Base-by-base conservation (phyloP, 2,329 filamentous ascomycete species). In the Claviceps paspali region DNA sequence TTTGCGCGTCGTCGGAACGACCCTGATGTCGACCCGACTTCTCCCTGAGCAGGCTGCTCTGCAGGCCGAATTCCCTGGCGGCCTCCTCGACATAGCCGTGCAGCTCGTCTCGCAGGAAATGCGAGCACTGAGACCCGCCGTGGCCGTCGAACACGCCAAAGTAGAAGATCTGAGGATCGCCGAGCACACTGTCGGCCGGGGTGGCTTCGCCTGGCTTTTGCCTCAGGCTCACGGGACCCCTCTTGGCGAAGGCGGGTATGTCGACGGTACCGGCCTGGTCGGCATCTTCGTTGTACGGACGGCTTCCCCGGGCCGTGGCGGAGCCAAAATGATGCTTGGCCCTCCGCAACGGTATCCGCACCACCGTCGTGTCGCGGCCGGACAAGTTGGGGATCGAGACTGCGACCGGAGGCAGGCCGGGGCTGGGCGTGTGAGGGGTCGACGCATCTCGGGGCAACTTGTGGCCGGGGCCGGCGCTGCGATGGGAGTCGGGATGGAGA, bases 91-190 rank as follows among this genome's bases (percentile, higher is more conserved):
- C 77, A 54, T 95, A 96, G 8, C 74, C 73, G 55, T 95, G 91
- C 42, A 98, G 62, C 51, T 82, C 75, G 42, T 95, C 83, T 40
- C 78, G 71, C 46, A 96, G 59, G 49, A 94, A 96, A 14, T 80
- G 77, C 41, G 85, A 86, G 57, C 91, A 96, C 55, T 94, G 82
- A 15, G 66, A 72, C 15, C 91, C 91, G 8, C 91, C 91, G 61
- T 98, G 91, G 3, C 91, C 91, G 57, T 98, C 91, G 52, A 96
- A 98, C 1, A 96, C 78, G 1, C 75, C 87, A 67, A 95, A 98
- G 58, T 96, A 98, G 59, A 98, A 98, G 24, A 96, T 79, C 54
- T 96, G 88, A 1, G 88, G 88, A 52, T 96, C 88, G 2, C 88
- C 88, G 44, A 75, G 82, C 2, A 82, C 75, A 45, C 79, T 82